phyloP scores from a whole-genome alignment of 352 stramenopile species.

The Pythium phragmitis region DNA sequence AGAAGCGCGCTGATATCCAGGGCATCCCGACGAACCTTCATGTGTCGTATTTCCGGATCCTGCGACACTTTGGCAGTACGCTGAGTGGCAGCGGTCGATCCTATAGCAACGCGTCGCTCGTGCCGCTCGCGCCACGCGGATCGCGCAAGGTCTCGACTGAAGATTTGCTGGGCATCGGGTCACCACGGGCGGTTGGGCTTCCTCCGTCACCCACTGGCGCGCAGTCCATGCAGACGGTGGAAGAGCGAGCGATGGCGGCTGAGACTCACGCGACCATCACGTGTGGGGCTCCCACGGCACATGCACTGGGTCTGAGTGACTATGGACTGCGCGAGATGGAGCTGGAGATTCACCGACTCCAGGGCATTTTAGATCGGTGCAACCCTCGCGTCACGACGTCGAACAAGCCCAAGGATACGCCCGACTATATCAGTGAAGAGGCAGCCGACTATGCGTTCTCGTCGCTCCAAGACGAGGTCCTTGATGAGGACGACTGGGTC shows the following conservation, averaged over 20 bases:
- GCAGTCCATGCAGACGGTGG: neutral
- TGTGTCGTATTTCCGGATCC: conserved; percentile 83
- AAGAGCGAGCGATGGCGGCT: conserved; percentile 38
- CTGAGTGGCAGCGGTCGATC: conserved; percentile 1
- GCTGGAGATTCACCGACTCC: conserved; percentile 66
- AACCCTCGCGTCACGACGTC: conserved; percentile 35
- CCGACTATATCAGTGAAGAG: conserved; percentile 50
- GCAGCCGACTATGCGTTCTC: conserved; percentile 47
- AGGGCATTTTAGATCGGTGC: conserved; percentile 63
- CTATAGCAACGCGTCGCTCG: conserved; percentile 5
- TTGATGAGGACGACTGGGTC: conserved; percentile 32
- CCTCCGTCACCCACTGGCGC: conserved; percentile 1
- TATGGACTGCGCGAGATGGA: conserved; percentile 83
- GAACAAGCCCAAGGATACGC: conserved; percentile 20
- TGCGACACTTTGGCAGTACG: conserved; percentile 46
- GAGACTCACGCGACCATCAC: conserved; percentile 76
- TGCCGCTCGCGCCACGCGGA: conserved; percentile 15
- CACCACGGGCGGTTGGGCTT: conserved; percentile 1
- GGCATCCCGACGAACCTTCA: conserved; percentile 84
- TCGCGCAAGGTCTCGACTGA: conserved; percentile 43
- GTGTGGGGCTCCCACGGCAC: conserved; percentile 77
- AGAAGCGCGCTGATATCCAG: conserved; percentile 79
- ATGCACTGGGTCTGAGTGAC: conserved; percentile 75
- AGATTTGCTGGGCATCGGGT: conserved; percentile 52
- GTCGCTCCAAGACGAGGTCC: conserved; percentile 45